Evolutionary conservation across 2,329 filamentous ascomycete species (phyloP).

Genomic region (Rhexocercosporidium sp.): DNA sequence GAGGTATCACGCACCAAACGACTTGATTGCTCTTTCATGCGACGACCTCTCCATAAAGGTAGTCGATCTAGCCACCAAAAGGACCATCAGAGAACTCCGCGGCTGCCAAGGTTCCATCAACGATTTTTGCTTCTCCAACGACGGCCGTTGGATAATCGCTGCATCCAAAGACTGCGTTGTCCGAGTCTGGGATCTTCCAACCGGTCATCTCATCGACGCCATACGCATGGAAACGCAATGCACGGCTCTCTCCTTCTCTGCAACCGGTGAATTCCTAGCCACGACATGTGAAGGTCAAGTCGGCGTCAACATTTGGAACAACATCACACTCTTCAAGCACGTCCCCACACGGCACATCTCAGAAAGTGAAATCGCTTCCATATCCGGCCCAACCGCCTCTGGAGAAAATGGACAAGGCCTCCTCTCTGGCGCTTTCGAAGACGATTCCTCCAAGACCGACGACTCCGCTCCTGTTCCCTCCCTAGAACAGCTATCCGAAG

Average conservation of each 20-base stretch:
- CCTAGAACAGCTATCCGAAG: conserved; percentile 78
- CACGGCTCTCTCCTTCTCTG: conserved; percentile 85
- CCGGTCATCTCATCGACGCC: conserved; percentile 92
- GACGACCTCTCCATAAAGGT: conserved; percentile 88
- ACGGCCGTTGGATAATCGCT: conserved; percentile 92
- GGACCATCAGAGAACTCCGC: conserved; percentile 92
- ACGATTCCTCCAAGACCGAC: conserved; percentile 54
- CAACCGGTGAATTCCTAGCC: conserved; percentile 91
- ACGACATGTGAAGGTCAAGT: conserved; percentile 82
- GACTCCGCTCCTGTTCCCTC: conserved; percentile 59
- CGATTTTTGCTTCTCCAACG: conserved; percentile 87
- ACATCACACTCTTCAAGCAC: conserved; percentile 88
- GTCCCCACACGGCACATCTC: conserved; percentile 85
- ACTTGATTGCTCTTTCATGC: conserved; percentile 86
- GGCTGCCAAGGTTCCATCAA: conserved; percentile 75
- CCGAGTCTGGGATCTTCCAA: conserved; percentile 93
- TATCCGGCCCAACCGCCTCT: conserved; percentile 75
- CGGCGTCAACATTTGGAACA: conserved; percentile 95
- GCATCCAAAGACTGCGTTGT: conserved; percentile 81
- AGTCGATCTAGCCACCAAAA: conserved; percentile 88
- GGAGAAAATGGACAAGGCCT: conserved; percentile 80
- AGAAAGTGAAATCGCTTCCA: conserved; percentile 71
- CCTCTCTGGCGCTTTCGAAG: conserved; percentile 76
- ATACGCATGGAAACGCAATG: conserved; percentile 81
- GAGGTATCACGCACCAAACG: conserved; percentile 81